A percentile compares a stretch with the other conserved stretches of the same genome.
phyloP scores from a whole-genome alignment of 305 asterid genomes.

The Fraxinus velutina region DNA sequence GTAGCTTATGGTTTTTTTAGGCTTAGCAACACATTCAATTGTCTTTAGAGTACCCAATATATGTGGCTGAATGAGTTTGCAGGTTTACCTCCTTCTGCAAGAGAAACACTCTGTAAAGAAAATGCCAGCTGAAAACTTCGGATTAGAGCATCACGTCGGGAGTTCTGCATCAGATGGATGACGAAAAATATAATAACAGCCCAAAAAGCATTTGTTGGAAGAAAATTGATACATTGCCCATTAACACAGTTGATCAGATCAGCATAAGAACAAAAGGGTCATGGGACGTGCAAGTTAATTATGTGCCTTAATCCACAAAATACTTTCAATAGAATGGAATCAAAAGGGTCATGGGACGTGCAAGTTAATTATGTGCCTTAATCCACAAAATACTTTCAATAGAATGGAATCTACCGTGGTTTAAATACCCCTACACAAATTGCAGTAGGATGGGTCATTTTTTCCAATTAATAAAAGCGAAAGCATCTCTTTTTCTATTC shows the following conservation, averaged over 20 bases:
- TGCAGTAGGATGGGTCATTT: neutral
- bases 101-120: slow-evolving; percentile 56
- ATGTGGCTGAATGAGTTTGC: neutral
- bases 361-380: neutral
- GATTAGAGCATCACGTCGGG: slow-evolving; percentile 63
- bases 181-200: neutral
- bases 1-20: neutral
- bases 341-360: neutral
- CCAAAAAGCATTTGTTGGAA: slow-evolving; percentile 8
- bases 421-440: neutral
- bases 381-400: neutral
- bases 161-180: slow-evolving; percentile 50
- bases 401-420: neutral
- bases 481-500: neutral
- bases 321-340: neutral
- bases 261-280: neutral
- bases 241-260: slow-evolving; percentile 6
- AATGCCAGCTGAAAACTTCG: slow-evolving; percentile 79
- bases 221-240: neutral
- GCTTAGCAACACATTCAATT: neutral
- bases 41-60: neutral
- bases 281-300: neutral
- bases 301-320: neutral
- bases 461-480: neutral
- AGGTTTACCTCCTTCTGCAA: slow-evolving; percentile 54